These are phyloP conservation scores for Aureobasidium subglaciale DNA, from an alignment of 2,329 filamentous ascomycete species.

Conservation along the genomic window DNA sequence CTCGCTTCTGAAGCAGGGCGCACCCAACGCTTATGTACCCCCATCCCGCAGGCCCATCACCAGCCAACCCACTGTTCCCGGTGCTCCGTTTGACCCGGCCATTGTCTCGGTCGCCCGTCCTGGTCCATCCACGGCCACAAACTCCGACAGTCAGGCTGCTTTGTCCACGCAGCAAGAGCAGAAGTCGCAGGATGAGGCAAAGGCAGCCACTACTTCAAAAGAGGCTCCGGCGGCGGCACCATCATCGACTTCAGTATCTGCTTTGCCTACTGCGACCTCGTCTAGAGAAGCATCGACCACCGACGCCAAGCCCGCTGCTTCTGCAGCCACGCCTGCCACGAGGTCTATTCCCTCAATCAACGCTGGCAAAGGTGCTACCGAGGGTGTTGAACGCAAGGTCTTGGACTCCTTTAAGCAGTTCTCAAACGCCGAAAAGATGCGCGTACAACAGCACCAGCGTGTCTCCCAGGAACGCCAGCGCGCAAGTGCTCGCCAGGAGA, in stretches of 20 bases:
- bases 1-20: conserved; percentile 55
- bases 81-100: conserved; percentile 75
- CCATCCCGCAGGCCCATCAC: conserved; percentile 78
- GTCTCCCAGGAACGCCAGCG: conserved; percentile 45
- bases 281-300: not conserved
- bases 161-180: conserved; percentile 23
- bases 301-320: not conserved
- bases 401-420: conserved; percentile 59
- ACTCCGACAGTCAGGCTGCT: conserved; percentile 24
- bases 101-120: conserved; percentile 70
- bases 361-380: conserved; percentile 44
- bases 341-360: not conserved
- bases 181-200: conserved; percentile 20
- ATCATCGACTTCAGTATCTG: not conserved
- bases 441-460: conserved; percentile 48
- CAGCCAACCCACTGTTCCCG: conserved; percentile 63
- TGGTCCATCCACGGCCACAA: not conserved
- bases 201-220: conserved; percentile 8
- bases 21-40: conserved; percentile 75
- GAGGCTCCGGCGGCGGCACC: not conserved
- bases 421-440: conserved; percentile 54
- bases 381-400: conserved; percentile 55
- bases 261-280: conserved; percentile 5
- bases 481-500: conserved; percentile 59
- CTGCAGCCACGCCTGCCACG: not conserved